Evolutionary conservation across 2,329 filamentous ascomycete genomes (phyloP).

Genomic region (Pochonia chlamydosporia): DNA sequence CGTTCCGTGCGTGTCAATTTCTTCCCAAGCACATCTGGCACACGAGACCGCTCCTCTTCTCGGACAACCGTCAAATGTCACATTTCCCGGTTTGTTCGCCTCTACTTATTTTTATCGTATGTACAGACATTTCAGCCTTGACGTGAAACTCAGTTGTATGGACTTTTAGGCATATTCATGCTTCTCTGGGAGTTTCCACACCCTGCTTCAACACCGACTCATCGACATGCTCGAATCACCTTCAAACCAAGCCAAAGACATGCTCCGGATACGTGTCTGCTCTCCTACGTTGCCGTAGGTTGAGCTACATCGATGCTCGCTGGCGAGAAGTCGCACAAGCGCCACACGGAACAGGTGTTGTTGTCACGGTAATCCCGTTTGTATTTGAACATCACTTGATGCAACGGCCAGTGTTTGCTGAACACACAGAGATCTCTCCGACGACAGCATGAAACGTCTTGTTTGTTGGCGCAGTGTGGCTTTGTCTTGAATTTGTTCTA

Average conservation of each 20-base stretch:
- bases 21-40: not conserved
- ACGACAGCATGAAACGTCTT: not conserved
- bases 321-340: not conserved
- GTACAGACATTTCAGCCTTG: not conserved
- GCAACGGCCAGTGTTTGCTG: not conserved
- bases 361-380: not conserved
- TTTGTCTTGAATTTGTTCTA: not conserved
- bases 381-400: not conserved
- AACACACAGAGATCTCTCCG: not conserved
- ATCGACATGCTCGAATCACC: too few relatives aligned
- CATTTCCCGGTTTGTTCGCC: not conserved
- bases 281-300: too few relatives aligned
- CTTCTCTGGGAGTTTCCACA: too few relatives aligned
- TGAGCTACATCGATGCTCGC: not conserved
- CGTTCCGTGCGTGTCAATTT: not conserved
- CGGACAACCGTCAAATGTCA: not conserved
- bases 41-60: not conserved
- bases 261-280: too few relatives aligned
- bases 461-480: not conserved
- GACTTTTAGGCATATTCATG: too few relatives aligned
- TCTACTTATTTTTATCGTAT: not conserved
- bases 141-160: too few relatives aligned
- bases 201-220: too few relatives aligned
- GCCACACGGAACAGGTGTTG: not conserved
- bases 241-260: too few relatives aligned